Conservation (phyloP, 2,329 filamentous ascomycete genomes). For the Aspergillus spinulosporus region DNA sequence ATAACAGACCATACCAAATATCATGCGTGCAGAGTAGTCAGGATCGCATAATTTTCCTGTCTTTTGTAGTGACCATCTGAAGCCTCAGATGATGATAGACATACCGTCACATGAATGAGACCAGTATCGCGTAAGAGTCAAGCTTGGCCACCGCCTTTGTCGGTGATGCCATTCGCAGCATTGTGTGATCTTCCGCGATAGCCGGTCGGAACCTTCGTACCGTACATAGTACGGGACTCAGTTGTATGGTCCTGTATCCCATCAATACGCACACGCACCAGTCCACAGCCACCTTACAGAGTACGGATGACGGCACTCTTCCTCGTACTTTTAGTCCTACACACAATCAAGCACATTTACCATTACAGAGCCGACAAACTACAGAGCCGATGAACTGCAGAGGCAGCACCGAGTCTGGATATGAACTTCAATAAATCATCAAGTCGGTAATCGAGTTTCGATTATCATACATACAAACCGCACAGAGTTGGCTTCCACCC, state of each 20-base stretch:
- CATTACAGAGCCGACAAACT: background rate
- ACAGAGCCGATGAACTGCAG: background rate
- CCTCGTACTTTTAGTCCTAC: background rate
- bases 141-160: constrained; percentile 10
- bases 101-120: constrained; percentile 20
- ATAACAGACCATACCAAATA: constrained; percentile 2
- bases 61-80: constrained; percentile 3
- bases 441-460: background rate
- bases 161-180: constrained; percentile 10
- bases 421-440: background rate
- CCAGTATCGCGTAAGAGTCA: constrained; percentile 1
- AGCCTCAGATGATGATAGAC: constrained; percentile 18
- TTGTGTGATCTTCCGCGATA: constrained; percentile 29
- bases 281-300: constrained; percentile 19
- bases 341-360: background rate
- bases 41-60: constrained; percentile 10
- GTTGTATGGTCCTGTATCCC: constrained; percentile 1
- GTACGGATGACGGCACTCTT: constrained; percentile 13
- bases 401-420: background rate
- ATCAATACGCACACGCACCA: constrained; percentile 26
- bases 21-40: constrained; percentile 17
- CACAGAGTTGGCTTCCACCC: constrained; percentile 8
- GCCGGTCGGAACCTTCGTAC: constrained; percentile 19
- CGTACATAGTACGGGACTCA: background rate
- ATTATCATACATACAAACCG: background rate